These are phyloP conservation scores for Cladosporium sp. DNA, from an alignment of 2,329 filamentous ascomycete genomes.

Conservation along the genomic window DNA sequence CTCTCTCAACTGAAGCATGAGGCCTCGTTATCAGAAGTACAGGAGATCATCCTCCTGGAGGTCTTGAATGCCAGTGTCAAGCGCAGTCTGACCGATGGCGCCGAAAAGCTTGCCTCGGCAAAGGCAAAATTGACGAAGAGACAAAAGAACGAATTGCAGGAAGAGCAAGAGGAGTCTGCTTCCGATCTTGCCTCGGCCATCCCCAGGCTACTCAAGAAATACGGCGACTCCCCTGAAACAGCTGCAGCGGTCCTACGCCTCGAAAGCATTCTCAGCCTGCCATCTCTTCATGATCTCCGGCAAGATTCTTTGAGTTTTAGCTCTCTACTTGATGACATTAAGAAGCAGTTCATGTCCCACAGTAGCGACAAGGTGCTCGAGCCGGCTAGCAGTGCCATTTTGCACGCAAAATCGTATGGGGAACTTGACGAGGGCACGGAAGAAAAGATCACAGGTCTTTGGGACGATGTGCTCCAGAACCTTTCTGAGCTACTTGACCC, in stretches of 20 bases:
- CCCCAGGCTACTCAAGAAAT: slow-evolving; percentile 84
- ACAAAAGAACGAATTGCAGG: slow-evolving; percentile 55
- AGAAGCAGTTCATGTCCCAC: slow-evolving; percentile 89
- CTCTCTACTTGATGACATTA: slow-evolving; percentile 80
- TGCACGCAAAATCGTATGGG: slow-evolving; percentile 79
- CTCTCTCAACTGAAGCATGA: slow-evolving; percentile 62
- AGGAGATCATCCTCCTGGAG: slow-evolving; percentile 82
- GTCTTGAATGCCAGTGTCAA: slow-evolving; percentile 79
- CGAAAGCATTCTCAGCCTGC: slow-evolving; percentile 78
- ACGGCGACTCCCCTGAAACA: slow-evolving; percentile 79
- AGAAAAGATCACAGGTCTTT: slow-evolving; percentile 70
- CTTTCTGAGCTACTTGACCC: slow-evolving; percentile 63
- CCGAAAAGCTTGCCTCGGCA: slow-evolving; percentile 55
- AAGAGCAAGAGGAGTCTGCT: slow-evolving; percentile 71
- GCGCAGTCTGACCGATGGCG: slow-evolving; percentile 59
- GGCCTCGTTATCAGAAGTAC: slow-evolving; percentile 65
- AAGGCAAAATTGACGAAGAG: slow-evolving; percentile 52
- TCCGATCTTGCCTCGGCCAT: slow-evolving; percentile 72
- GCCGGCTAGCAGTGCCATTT: slow-evolving; percentile 73
- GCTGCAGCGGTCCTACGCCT: slow-evolving; percentile 79
- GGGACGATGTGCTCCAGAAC: slow-evolving; percentile 74
- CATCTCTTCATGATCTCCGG: slow-evolving; percentile 80
- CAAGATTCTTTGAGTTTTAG: slow-evolving; percentile 78
- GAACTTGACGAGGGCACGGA: slow-evolving; percentile 83
- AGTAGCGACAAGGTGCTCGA: slow-evolving; percentile 77